A percentile compares a stretch with the other conserved stretches of the same genome.
Evolutionary conservation across 257 asterid species (phyloP).

Genomic region (Solanum sitiens): DNA sequence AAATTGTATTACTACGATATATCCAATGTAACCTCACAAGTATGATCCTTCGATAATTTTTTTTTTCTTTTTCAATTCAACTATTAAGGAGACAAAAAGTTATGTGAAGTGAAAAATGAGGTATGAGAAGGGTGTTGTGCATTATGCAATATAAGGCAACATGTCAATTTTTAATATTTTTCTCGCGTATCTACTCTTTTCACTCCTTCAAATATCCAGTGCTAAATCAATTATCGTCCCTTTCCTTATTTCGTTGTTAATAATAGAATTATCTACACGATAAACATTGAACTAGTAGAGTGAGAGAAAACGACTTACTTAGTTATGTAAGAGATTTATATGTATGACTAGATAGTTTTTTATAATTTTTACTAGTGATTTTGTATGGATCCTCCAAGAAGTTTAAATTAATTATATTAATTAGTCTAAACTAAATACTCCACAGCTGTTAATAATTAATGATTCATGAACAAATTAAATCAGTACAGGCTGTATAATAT

Average conservation of each 20-base stretch:
- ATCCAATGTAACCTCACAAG: too few relatives aligned
- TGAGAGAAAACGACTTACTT: not conserved
- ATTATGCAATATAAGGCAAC: not conserved
- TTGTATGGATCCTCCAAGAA: not conserved
- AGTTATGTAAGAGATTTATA: not conserved
- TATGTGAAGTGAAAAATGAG: too few relatives aligned
- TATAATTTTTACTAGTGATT: not conserved
- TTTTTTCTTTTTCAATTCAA: too few relatives aligned
- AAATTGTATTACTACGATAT: not conserved
- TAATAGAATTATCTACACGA: not conserved
- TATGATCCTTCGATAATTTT: not conserved
- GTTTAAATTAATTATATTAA: not conserved
- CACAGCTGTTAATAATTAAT: not conserved
- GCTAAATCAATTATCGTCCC: not conserved
- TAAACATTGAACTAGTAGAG: not conserved
- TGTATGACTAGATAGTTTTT: not conserved
- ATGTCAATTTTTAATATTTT: not conserved
- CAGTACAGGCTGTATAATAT: not conserved
- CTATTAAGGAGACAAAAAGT: not conserved
- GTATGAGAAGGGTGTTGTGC: not conserved
- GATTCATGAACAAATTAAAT: not conserved
- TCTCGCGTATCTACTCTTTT: rapidly evolving
- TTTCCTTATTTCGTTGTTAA: not conserved
- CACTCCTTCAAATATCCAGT: too few relatives aligned
- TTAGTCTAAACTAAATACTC: not conserved